Percentiles rank a stretch among this genome's conserved stretches.
phyloP scores from a whole-genome alignment of 2,329 filamentous ascomycete genomes.

The Allantophomopsis lycopodina region DNA sequence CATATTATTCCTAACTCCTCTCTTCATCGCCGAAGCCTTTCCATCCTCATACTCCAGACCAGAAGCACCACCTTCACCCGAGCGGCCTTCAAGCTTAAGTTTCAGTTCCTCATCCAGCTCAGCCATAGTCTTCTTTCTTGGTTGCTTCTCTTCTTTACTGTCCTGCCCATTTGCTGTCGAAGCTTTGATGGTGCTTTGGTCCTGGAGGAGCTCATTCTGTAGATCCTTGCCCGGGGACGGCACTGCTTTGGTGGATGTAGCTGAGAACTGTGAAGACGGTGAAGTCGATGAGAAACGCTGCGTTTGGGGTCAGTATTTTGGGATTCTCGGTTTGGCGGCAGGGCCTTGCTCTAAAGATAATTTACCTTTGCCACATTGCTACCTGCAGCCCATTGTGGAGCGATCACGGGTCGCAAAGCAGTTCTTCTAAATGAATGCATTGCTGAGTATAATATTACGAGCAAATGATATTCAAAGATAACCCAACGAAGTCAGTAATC shows the following conservation, averaged over 20 bases:
- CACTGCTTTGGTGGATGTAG: background rate
- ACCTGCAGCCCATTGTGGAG: too few species aligned
- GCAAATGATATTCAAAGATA: too few species aligned
- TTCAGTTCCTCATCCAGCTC: conserved; percentile 55
- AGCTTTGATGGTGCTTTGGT: background rate
- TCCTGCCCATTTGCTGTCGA: background rate
- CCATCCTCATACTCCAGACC: conserved; percentile 68
- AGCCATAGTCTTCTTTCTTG: conserved; percentile 36
- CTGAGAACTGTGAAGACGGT: too few species aligned
- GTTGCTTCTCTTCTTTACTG: background rate
- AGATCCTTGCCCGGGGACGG: background rate
- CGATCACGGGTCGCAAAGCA: too few species aligned
- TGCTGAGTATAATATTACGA: too few species aligned
- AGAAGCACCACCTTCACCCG: conserved; percentile 56
- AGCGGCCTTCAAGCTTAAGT: conserved; percentile 48
- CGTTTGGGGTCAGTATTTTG: too few species aligned
- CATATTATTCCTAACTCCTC: conserved; percentile 64
- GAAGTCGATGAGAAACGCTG: too few species aligned
- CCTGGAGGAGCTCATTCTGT: background rate
- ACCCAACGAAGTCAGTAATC: too few species aligned
- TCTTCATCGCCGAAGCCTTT: conserved; percentile 57
- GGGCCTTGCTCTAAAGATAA: too few species aligned
- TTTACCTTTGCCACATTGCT: background rate
- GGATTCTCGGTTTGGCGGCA: too few species aligned
- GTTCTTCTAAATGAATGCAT: too few species aligned